Percentiles rank a stretch among this genome's conserved stretches.
These are phyloP conservation scores for Coemansia sp. DNA, from an alignment of 192 early-diverging fungal genomes.

Conservation along the genomic window DNA sequence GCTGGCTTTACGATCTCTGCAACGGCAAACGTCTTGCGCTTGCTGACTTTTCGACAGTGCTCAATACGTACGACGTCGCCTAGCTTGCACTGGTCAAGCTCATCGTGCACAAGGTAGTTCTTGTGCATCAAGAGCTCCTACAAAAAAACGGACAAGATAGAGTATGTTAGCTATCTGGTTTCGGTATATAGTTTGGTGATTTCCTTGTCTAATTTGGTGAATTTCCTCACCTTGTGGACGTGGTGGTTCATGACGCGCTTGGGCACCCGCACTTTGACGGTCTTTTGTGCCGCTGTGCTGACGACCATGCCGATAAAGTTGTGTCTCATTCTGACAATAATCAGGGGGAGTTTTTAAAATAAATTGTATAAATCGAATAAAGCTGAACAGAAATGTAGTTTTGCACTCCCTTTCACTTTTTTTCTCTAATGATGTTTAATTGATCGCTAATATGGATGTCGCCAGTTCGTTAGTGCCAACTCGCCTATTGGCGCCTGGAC, in stretches of 20 bases:
- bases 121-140: slow-evolving; percentile 80
- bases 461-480: slow-evolving; percentile 33
- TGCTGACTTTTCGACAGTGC: slow-evolving; percentile 82
- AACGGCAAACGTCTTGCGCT: slow-evolving; percentile 85
- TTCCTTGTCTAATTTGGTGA: neutral
- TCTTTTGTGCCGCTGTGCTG: slow-evolving; percentile 85
- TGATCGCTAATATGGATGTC: slow-evolving; percentile 5
- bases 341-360: neutral
- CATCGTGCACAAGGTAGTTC: slow-evolving; percentile 89
- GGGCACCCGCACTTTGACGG: slow-evolving; percentile 84
- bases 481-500: neutral
- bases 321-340: slow-evolving; percentile 60
- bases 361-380: neutral
- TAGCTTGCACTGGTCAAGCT: slow-evolving; percentile 71
- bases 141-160: slow-evolving; percentile 4
- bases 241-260: slow-evolving; percentile 75
- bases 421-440: neutral
- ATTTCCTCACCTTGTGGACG: slow-evolving; percentile 73
- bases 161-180: neutral
- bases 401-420: neutral
- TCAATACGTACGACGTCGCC: slow-evolving; percentile 94
- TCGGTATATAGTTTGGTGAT: neutral
- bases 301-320: slow-evolving; percentile 85
- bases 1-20: slow-evolving; percentile 71
- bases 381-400: neutral